A percentile compares a stretch with the other conserved stretches of the same genome.
Evolutionary conservation across 2,329 filamentous ascomycete genomes (phyloP).

Genomic region (Paraphoma sp.): DNA sequence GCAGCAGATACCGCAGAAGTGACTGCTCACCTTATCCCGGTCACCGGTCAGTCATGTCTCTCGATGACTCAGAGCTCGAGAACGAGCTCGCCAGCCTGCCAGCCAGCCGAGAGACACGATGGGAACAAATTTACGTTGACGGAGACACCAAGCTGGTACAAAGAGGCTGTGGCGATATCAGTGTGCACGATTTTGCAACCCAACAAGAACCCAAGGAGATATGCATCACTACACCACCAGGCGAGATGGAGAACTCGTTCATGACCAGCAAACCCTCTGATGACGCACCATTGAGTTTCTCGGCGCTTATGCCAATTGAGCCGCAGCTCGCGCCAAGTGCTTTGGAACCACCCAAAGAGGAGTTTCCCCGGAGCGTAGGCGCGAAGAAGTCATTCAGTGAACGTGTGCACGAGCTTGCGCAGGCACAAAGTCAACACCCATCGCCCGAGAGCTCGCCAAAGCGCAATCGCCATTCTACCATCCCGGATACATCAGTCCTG

Average conservation of each 20-base stretch:
- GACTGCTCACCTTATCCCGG: conserved; percentile 45
- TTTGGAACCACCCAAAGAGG: conserved; percentile 12
- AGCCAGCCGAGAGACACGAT: conserved; percentile 42
- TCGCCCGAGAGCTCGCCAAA: conserved; percentile 4
- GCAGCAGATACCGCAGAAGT: conserved; percentile 40
- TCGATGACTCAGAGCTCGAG: conserved; percentile 47
- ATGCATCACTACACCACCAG: conserved; percentile 43
- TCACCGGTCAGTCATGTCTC: conserved; percentile 46
- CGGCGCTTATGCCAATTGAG: conserved; percentile 28
- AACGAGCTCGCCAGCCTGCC: conserved; percentile 44
- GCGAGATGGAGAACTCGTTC: conserved; percentile 38
- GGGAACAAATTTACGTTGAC: conserved; percentile 50
- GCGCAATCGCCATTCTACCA: conserved; percentile 12
- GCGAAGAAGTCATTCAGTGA: conserved; percentile 44
- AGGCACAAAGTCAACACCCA: conserved; percentile 15
- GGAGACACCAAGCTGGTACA: conserved; percentile 47
- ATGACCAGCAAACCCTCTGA: conserved; percentile 31
- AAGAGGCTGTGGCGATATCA: conserved; percentile 35
- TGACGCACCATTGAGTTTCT: conserved; percentile 33
- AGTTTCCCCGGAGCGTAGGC: conserved; percentile 24
- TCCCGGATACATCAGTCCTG: conserved; percentile 28
- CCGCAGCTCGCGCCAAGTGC: conserved; percentile 14
- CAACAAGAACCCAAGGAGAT: conserved; percentile 44
- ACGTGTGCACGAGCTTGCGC: conserved; percentile 39
- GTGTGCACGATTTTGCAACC: conserved; percentile 39